Conservation (phyloP, 345 rosid species). For the Linum lewisii region DNA sequence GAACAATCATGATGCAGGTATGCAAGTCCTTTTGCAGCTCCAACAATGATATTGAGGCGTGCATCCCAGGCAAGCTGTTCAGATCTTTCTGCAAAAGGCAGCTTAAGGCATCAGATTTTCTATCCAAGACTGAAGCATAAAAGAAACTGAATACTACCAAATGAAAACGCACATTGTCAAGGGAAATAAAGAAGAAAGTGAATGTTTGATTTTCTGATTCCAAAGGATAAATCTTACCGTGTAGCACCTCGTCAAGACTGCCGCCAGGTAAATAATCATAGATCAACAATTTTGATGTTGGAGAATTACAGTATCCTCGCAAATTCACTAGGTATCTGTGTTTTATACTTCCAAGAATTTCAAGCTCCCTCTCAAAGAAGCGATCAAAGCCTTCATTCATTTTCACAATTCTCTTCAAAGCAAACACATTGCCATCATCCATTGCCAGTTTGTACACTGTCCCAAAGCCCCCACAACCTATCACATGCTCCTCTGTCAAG, state of each 20-base stretch:
- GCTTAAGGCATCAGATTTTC: constrained; percentile 5
- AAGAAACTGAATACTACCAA: neutral
- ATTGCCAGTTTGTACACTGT: constrained; percentile 88
- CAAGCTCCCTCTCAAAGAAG: constrained; percentile 94
- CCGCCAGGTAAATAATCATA: constrained; percentile 95
- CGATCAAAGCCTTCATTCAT: constrained; percentile 90
- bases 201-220: too few species aligned
- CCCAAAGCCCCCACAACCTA: constrained; percentile 94
- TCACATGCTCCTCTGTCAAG: constrained; percentile 76
- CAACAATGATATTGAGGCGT: constrained; percentile 76
- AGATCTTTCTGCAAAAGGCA: constrained; percentile 53
- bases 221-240: constrained; percentile 39
- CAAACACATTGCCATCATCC: constrained; percentile 94
- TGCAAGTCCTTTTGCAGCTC: constrained; percentile 97
- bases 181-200: neutral
- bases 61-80: constrained; percentile 95
- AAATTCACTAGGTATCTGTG: constrained; percentile 89
- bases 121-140: neutral
- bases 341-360: constrained; percentile 97
- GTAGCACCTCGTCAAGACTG: constrained; percentile 96
- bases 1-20: constrained; percentile 98
- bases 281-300: constrained; percentile 74
- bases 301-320: constrained; percentile 95
- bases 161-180: neutral
- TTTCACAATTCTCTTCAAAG: constrained; percentile 78